Evolutionary conservation across 31 red algal species (phyloP).

Genomic region (Asparagopsis taxiformis): DNA sequence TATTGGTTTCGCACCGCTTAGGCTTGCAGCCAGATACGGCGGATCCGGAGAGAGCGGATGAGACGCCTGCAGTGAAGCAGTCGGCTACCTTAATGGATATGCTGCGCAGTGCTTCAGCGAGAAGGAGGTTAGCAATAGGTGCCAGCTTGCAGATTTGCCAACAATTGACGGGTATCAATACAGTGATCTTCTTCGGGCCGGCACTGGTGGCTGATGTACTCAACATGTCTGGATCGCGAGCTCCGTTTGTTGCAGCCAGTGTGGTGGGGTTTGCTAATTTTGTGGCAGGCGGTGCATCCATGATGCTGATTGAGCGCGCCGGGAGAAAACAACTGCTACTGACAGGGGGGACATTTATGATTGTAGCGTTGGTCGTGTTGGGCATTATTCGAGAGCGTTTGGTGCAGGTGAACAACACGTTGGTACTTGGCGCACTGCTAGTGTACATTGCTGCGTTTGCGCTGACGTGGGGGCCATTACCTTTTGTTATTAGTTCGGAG

Average conservation of each 20-base stretch:
- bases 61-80: neutral
- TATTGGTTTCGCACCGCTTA: neutral
- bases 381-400: conserved; percentile 37
- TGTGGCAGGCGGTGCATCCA: conserved; percentile 37
- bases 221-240: conserved; percentile 14
- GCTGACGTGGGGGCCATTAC: conserved; percentile 46
- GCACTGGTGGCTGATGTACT: conserved; percentile 46
- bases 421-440: conserved; percentile 43
- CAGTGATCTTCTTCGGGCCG: conserved; percentile 71
- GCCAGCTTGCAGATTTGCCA: conserved; percentile 24
- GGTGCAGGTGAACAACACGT: neutral
- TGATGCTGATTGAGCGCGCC: conserved; percentile 36
- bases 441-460: conserved; percentile 56
- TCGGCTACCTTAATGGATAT: conserved; percentile 4
- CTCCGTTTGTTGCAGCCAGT: conserved; percentile 48
- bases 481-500: conserved; percentile 58
- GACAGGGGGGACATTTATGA: conserved; percentile 30
- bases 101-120: conserved; percentile 13
- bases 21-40: neutral
- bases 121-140: conserved; percentile 42
- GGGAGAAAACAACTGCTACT: conserved; percentile 40
- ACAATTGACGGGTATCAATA: conserved; percentile 65
- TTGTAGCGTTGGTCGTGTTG: conserved; percentile 19
- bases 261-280: conserved; percentile 42
- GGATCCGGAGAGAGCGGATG: neutral